Percentiles rank a stretch among this genome's conserved stretches.
Conservation (phyloP, 2,329 filamentous ascomycete genomes). For the Alternaria postmessia region DNA sequence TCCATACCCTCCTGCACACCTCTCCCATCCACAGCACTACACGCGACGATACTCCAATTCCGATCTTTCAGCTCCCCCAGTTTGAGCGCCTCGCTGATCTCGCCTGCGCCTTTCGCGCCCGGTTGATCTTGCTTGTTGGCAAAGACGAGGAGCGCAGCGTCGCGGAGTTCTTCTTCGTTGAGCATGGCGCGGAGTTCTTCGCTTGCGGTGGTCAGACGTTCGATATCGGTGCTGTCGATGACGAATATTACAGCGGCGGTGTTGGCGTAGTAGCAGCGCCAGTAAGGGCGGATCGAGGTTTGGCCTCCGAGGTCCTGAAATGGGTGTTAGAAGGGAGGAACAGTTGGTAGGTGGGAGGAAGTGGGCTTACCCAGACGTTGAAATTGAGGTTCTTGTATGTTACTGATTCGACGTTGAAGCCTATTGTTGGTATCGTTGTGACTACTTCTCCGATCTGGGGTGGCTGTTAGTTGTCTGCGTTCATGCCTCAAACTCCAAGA, state of each 20-base stretch:
- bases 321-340: not conserved
- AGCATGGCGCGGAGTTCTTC: conserved; percentile 96
- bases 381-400: conserved; percentile 99
- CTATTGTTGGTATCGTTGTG: conserved; percentile 98
- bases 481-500: not conserved
- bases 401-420: conserved; percentile 98
- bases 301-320: conserved; percentile 88
- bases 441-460: conserved; percentile 94
- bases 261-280: conserved; percentile 99
- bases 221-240: conserved; percentile 97
- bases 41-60: conserved; percentile 99
- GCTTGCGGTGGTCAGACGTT: conserved; percentile 87
- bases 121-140: conserved; percentile 99
- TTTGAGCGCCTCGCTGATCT: conserved; percentile 92
- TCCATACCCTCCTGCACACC: conserved; percentile 99
- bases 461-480: not conserved
- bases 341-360: not conserved
- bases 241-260: conserved; percentile 99
- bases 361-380: conserved; percentile 87
- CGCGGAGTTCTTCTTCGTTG: conserved; percentile 94
- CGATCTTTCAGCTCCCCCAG: conserved; percentile 91
- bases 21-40: conserved; percentile 92
- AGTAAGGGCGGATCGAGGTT: conserved; percentile 98
- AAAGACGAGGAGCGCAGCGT: conserved; percentile 91
- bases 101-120: conserved; percentile 92